Evolutionary conservation across 2,329 filamentous ascomycete species (phyloP).

Genomic region (Bipolaris victoriae): DNA sequence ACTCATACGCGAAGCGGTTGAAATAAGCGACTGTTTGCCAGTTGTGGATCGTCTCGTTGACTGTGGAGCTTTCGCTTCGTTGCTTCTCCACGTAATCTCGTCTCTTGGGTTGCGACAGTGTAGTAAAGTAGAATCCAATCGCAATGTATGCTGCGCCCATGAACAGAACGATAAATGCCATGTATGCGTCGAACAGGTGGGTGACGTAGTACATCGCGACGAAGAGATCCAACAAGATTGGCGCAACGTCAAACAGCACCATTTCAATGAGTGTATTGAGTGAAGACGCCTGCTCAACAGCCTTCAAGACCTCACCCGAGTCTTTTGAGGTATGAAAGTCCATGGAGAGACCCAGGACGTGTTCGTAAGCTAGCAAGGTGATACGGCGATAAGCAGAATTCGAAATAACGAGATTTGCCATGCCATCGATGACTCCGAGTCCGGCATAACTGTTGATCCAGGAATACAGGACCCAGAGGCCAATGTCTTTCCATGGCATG

Average conservation of each 20-base stretch:
- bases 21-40: constrained; percentile 68
- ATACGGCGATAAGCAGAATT: constrained; percentile 65
- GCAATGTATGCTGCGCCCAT: constrained; percentile 58
- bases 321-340: constrained; percentile 72
- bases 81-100: constrained; percentile 52
- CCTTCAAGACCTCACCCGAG: constrained; percentile 68
- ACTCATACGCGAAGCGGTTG: constrained; percentile 63
- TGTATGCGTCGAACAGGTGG: constrained; percentile 65
- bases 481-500: constrained; percentile 61
- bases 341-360: constrained; percentile 72
- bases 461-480: constrained; percentile 55
- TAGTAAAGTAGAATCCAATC: constrained; percentile 54
- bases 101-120: constrained; percentile 51
- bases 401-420: constrained; percentile 62
- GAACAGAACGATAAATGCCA: constrained; percentile 49
- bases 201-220: constrained; percentile 68
- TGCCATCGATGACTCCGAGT: constrained; percentile 57
- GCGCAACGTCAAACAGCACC: constrained; percentile 64
- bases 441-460: constrained; percentile 61
- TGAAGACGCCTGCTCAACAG: constrained; percentile 67
- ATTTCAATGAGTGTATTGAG: constrained; percentile 66
- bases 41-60: constrained; percentile 65
- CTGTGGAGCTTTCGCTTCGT: constrained; percentile 59
- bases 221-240: constrained; percentile 66
- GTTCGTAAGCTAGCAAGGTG: constrained; percentile 66